Percentiles rank a stretch among this genome's conserved stretches.
Evolutionary conservation across 352 stramenopile species (phyloP).

Genomic region (Phytophthora boehmeriae): DNA sequence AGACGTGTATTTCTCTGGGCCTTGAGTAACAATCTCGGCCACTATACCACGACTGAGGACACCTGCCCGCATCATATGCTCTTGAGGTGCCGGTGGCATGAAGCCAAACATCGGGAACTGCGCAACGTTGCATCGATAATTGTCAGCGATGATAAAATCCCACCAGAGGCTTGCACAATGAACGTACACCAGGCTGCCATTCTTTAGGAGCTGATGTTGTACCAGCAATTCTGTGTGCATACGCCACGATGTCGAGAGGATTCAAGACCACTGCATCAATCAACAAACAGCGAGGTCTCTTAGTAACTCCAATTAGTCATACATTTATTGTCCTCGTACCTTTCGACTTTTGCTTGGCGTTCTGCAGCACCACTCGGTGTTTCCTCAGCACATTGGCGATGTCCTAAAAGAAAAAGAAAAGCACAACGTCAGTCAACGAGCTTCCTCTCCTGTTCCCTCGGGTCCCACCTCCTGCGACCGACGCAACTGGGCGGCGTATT

Average conservation of each 20-base stretch:
- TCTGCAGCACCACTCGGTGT: slow-evolving; percentile 59
- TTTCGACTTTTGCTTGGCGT: slow-evolving; percentile 65
- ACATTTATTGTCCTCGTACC: slow-evolving; percentile 18
- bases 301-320: too few relatives aligned
- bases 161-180: not conserved
- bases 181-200: slow-evolving; percentile 76
- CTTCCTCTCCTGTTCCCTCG: not conserved
- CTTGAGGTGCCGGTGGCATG: slow-evolving; percentile 80
- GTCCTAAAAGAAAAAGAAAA: slow-evolving; percentile 22
- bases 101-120: slow-evolving; percentile 90
- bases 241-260: slow-evolving; percentile 73
- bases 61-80: slow-evolving; percentile 87
- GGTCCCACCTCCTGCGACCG: slow-evolving; percentile 55
- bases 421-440: not conserved
- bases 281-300: too few relatives aligned
- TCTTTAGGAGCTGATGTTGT: slow-evolving; percentile 77
- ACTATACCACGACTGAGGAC: slow-evolving; percentile 84
- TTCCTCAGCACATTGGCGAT: slow-evolving; percentile 75
- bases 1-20: slow-evolving; percentile 68
- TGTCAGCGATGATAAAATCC: slow-evolving; percentile 4
- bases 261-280: slow-evolving; percentile 63
- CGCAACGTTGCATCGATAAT: slow-evolving; percentile 3
- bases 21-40: slow-evolving; percentile 79
- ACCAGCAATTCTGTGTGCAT: slow-evolving; percentile 80
- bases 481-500: slow-evolving; percentile 71